Percentiles rank a stretch among this genome's conserved stretches.
phyloP scores from a whole-genome alignment of 768 basidiomycete species.

The Suillus variegatus region DNA sequence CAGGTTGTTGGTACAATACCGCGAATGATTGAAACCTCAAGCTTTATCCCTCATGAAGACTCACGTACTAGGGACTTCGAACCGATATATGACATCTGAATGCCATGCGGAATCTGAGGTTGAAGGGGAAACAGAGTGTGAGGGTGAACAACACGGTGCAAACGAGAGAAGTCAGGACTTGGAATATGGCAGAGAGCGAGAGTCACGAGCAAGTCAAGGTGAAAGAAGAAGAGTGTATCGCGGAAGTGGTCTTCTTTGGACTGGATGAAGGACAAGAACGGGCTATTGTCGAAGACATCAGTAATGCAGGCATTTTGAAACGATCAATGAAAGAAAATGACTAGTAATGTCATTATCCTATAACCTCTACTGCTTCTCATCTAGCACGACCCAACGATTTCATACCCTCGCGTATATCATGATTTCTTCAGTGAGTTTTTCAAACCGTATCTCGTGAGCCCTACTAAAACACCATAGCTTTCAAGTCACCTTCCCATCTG shows the following conservation, averaged over 20 bases:
- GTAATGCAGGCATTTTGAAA: slow-evolving; percentile 67
- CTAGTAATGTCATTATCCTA: slow-evolving; percentile 79
- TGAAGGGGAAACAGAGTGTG: slow-evolving; percentile 16
- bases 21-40: too few species aligned
- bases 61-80: slow-evolving; percentile 25
- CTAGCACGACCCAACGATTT: slow-evolving; percentile 81
- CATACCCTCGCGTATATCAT: slow-evolving; percentile 91
- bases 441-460: neutral
- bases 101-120: slow-evolving; percentile 39
- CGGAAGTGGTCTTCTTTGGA: slow-evolving; percentile 79
- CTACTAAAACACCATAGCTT: slow-evolving; percentile 48
- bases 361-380: slow-evolving; percentile 4
- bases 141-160: slow-evolving; percentile 3
- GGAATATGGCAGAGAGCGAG: slow-evolving; percentile 11
- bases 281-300: slow-evolving; percentile 84
- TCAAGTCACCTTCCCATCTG: slow-evolving; percentile 88
- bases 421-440: slow-evolving; percentile 85
- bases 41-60: slow-evolving; percentile 52
- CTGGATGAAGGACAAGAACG: slow-evolving; percentile 76
- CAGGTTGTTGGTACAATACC: too few species aligned
- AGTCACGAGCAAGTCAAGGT: slow-evolving; percentile 13
- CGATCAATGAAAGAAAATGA: slow-evolving; percentile 61
- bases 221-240: slow-evolving; percentile 51
- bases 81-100: slow-evolving; percentile 64
- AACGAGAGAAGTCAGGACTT: slow-evolving; percentile 17